Base-by-base conservation (phyloP, 352 stramenopile species). In the Globisporangium okanoganense region DNA sequence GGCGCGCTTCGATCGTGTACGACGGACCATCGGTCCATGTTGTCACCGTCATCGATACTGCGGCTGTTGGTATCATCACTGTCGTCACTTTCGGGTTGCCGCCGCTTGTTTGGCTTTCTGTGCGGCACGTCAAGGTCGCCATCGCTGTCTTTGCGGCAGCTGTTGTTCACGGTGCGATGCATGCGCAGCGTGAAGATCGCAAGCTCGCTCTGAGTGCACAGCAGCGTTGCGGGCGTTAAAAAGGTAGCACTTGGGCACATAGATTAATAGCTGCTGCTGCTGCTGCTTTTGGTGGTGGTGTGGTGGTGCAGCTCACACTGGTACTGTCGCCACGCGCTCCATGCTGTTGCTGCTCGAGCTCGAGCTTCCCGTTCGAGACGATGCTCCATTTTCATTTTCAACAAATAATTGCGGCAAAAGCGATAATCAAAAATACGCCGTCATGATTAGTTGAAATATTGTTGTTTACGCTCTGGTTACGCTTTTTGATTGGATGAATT, bases 1-100 rank as follows among this genome's bases (percentile, higher is more conserved):
- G 62, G 18, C 44, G 44, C 29, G 62, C 64, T 50, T 70, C 64
- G 48, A 79, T 54, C 1, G 73, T 25, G 36, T 69, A 71, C 7
- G 53, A 24, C 47, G 29, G 47, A 1, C 47, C 18, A 14, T 33
- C 24, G 2, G 45, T n/a, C 5, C 24, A 36, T 51, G 12, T 20
- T 40, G 27, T 27, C 55, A 43, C 29, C 55, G 3, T 31, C 27
- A 7, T 27, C 44, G 22, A 10, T 29, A 6, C 12, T 29, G 3
- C 12, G 24, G n/a, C 40, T 31, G 16, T 41, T 54, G 25, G n/a
- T n/a, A n/a, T n/a, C n/a, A n/a, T n/a, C n/a, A n/a, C n/a, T n/a
- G n/a, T n/a, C n/a, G n/a, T n/a, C n/a, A n/a, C n/a, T n/a, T n/a
- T n/a, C n/a, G n/a, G n/a, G n/a, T 41, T 61, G 3, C 5, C 43